Percentiles rank a stretch among this genome's conserved stretches.
Conservation (phyloP, 192 early-diverging fungal species). For the Podila epicladia region DNA sequence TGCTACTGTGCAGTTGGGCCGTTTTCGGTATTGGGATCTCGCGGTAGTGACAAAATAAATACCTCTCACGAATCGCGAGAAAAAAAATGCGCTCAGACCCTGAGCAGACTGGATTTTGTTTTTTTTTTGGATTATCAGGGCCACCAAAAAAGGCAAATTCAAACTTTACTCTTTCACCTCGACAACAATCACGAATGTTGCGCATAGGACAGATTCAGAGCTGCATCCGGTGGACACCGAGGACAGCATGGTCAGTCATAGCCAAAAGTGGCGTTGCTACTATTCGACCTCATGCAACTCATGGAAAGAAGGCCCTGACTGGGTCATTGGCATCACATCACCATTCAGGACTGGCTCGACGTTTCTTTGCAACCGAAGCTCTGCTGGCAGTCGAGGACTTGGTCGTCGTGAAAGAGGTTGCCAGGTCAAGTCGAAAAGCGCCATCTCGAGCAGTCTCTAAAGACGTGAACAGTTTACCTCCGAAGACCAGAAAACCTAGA, state of each 20-base stretch:
- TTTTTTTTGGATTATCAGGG: background rate
- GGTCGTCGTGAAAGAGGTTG: background rate
- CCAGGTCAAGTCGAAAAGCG: too few species aligned
- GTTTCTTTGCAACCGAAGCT: constrained; percentile 12
- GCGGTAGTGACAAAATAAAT: background rate
- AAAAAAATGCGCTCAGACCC: background rate
- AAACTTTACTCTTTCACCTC: background rate
- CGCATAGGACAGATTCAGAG: constrained; percentile 8
- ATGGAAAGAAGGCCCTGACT: background rate
- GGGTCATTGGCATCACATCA: background rate
- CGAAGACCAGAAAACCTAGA: background rate
- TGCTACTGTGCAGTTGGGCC: constrained; percentile 31
- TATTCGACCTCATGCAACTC: background rate
- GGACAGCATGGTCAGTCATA: background rate
- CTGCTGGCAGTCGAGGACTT: constrained; percentile 5
- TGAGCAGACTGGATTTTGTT: background rate
- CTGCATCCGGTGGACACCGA: background rate
- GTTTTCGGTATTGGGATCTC: constrained; percentile 39
- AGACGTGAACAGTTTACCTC: background rate
- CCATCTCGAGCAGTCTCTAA: background rate
- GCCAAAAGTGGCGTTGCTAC: too few species aligned
- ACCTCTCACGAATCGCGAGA: background rate
- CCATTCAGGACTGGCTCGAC: background rate
- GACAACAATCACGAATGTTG: constrained; percentile 6
- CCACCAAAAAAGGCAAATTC: too few species aligned